Percentiles rank a stretch among this genome's conserved stretches.
Conservation (phyloP, 108 stramenopile species). For the Skeletonema grethae region DNA sequence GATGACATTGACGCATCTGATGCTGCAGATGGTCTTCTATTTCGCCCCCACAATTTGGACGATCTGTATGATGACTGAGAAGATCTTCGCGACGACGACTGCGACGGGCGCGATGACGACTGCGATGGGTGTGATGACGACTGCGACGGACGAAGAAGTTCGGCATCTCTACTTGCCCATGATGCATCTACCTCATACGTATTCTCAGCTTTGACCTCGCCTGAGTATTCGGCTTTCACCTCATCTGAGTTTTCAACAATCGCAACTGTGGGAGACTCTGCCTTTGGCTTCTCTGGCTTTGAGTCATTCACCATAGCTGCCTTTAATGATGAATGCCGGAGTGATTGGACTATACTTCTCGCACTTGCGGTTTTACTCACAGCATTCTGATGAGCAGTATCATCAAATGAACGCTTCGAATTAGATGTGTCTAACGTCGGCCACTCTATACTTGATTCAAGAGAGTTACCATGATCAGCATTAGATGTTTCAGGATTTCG, state of each 20-base stretch:
- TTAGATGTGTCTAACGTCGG: not conserved
- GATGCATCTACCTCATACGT: not conserved
- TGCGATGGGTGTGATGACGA: not conserved
- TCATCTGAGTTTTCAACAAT: not conserved
- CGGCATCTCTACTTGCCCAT: not conserved
- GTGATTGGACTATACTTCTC: not conserved
- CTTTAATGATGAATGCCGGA: not conserved
- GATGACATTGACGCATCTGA: conserved; percentile 19
- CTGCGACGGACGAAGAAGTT: not conserved
- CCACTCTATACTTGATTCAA: conserved; percentile 3
- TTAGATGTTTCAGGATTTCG: not conserved
- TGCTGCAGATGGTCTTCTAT: not conserved
- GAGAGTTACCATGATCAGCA: not conserved
- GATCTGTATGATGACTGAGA: not conserved
- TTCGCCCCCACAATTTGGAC: not conserved
- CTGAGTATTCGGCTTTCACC: not conserved
- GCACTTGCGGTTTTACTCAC: not conserved
- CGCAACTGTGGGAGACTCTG: not conserved
- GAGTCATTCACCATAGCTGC: not conserved
- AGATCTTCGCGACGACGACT: not conserved
- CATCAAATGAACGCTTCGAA: not conserved
- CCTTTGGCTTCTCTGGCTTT: not conserved
- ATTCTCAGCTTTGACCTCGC: not conserved
- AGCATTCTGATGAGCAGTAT: not conserved
- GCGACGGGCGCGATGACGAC: not conserved